Evolutionary conservation across 305 asterid species (phyloP), one percentile per base, ranked within the genome.

Genomic region (Fraxinus dipetala): DNA sequence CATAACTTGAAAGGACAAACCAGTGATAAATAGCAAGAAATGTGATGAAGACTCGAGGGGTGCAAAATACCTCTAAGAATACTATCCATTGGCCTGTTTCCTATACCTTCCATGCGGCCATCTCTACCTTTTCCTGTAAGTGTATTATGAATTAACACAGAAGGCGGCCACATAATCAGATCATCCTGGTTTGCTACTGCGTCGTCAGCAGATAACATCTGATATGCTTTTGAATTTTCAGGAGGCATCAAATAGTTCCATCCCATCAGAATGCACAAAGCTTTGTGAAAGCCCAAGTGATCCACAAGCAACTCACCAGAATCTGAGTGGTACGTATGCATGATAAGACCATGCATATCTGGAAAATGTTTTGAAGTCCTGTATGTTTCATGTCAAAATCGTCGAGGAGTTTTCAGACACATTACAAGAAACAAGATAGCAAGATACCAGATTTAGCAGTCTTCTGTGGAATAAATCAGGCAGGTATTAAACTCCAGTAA

Each of bases 151-250:
- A 96, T 87, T 85, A 96, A 92, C 79, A 96, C 98, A 79, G 95
- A 83, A 56, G 99, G 99, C 28, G 99, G 98, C 99, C 99, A 96
- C 89, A 96, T 72, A 86, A 96, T 91, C 87, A 94, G 94, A 86
- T 94, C 99, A 78, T 90, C 91, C 82, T 81, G 85, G 84, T 90
- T 92, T 67, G 93, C 94, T 82, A 88, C 91, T 85, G 97, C 98
- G 78, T 87, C 94, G 78, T 87, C 91, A 77, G 90, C 89, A 91
- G 98, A 89, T 79, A 92, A 82, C 35, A 86, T 86, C 91, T 92
- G 97, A 90, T 96, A 96, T 88, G 90, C 87, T 90, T 93, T 94
- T n/a, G 94, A 90, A 89, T 93, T 89, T 90, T 90, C 95, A 78
- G 98, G 98, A 81, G 91, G 91, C 84, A 82, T 87, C 86, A 85